These are phyloP conservation scores for Nematodospora anomalae DNA, from an alignment of 1,139 yeast species.

Conservation along the genomic window DNA sequence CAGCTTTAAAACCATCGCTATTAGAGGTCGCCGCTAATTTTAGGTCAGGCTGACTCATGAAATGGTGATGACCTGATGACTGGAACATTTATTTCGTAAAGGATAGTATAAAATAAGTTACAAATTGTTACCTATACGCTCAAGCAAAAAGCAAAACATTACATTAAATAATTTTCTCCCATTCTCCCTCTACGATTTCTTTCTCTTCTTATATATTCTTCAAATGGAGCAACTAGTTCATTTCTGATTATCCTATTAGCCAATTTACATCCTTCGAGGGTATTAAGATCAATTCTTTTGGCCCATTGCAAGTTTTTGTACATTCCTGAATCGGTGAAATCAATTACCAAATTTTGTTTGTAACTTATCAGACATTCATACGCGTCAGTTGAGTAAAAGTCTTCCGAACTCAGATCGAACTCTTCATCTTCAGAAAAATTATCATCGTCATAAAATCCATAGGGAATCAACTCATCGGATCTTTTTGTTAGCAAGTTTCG, in stretches of 20 bases:
- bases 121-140: too few species aligned
- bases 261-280: conserved; percentile 30
- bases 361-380: conserved; percentile 12
- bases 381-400: conserved; percentile 14
- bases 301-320: conserved; percentile 59
- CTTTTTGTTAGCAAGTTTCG: conserved; percentile 17
- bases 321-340: conserved; percentile 61
- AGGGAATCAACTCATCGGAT: conserved; percentile 9
- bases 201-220: conserved; percentile 32
- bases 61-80: conserved; percentile 72
- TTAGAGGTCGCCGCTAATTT: conserved; percentile 73
- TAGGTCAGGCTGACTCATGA: conserved; percentile 73
- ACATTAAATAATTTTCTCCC: conserved; percentile 43
- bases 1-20: conserved; percentile 84
- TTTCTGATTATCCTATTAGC: conserved; percentile 34
- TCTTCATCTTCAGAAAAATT: conserved; percentile 9
- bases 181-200: conserved; percentile 44
- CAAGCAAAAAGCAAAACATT: too few species aligned
- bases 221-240: conserved; percentile 30
- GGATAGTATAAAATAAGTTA: not conserved
- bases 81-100: conserved; percentile 52
- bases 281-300: conserved; percentile 30
- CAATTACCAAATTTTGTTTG: conserved; percentile 34
- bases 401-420: conserved; percentile 9
- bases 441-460: conserved; percentile 11